Evolutionary conservation across 352 stramenopile species (phyloP), one percentile per base, ranked within the genome.

Genomic region (Saprolegnia parasitica): DNA sequence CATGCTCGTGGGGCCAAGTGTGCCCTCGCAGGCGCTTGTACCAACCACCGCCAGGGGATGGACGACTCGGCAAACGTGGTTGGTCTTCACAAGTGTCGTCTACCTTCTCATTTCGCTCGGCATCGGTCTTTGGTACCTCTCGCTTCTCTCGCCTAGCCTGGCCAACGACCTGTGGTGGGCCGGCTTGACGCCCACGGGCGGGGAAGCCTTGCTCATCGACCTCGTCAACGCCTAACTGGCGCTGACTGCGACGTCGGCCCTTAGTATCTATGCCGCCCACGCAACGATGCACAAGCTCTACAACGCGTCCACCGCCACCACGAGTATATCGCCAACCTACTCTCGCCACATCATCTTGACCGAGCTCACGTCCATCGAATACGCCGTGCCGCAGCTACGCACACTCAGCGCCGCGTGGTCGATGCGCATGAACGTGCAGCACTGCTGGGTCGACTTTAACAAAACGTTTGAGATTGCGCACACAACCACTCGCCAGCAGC

Each of bases 401-500:
- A 10, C n/a, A n/a, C n/a, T n/a, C n/a, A n/a, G n/a, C n/a, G n/a
- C 18, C 6, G 11, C 49, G 16, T 29, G 35, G 20, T 46, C 24
- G 24, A 26, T 63, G 56, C 40, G 56, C 24, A 63, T 63, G 4
- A 23, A 40, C 13, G 40, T 37, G 8, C 56, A 46, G 56, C 40
- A 63, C 21, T 67, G 58, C 40, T 67, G 58, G 58, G 20, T 67
- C n/a, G 58, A 67, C 58, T 56, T 67, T 21, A 35, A 42, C 11
- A 20, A 42, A 23, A 21, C 13, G 26, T 67, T 67, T 23, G 58
- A 56, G 21, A 67, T 67, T 21, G 58, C 58, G 21, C 58, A 67
- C 58, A 67, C 58, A 11, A 21, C 4, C 24, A 15, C 10, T 21
- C 40, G 58, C 15, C 58, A 67, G 32, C 35, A 16, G 4, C 56